These are phyloP conservation scores for Aspergillus awamori DNA, from an alignment of 2,329 filamentous ascomycete genomes.

Conservation along the genomic window DNA sequence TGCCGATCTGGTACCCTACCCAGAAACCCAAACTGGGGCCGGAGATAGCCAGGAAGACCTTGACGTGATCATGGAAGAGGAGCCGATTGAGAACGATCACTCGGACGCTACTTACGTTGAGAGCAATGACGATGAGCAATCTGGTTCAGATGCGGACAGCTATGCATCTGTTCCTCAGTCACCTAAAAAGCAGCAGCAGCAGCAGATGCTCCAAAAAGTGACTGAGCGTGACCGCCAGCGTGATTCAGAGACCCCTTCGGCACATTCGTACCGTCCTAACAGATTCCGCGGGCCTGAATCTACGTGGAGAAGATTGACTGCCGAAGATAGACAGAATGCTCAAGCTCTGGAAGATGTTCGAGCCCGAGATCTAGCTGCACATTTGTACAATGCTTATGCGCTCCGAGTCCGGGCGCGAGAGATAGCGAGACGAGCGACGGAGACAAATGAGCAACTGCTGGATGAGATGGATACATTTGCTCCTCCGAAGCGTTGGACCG, in stretches of 20 bases:
- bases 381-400: constrained; percentile 77
- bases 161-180: not conserved
- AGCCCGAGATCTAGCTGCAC: constrained; percentile 69
- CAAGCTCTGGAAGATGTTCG: constrained; percentile 65
- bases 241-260: not conserved
- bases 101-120: constrained; percentile 31
- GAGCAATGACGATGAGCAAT: constrained; percentile 20
- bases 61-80: constrained; percentile 27
- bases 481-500: constrained; percentile 69
- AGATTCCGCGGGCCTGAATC: constrained; percentile 68
- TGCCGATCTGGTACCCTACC: constrained; percentile 16
- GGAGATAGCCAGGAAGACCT: constrained; percentile 21
- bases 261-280: constrained; percentile 60
- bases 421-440: constrained; percentile 13
- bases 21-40: constrained; percentile 6
- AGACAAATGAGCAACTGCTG: constrained; percentile 3
- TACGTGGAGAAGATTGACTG: constrained; percentile 85
- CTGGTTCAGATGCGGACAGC: constrained; percentile 1
- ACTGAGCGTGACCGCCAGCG: not conserved
- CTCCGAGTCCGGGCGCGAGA: constrained; percentile 58
- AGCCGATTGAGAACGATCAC: constrained; percentile 20
- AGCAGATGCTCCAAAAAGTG: not conserved
- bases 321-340: constrained; percentile 73
- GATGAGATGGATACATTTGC: constrained; percentile 36
- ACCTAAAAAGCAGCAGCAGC: not conserved